Evolutionary conservation across 768 basidiomycete species (phyloP).

Genomic region (Mycena belliarum): DNA sequence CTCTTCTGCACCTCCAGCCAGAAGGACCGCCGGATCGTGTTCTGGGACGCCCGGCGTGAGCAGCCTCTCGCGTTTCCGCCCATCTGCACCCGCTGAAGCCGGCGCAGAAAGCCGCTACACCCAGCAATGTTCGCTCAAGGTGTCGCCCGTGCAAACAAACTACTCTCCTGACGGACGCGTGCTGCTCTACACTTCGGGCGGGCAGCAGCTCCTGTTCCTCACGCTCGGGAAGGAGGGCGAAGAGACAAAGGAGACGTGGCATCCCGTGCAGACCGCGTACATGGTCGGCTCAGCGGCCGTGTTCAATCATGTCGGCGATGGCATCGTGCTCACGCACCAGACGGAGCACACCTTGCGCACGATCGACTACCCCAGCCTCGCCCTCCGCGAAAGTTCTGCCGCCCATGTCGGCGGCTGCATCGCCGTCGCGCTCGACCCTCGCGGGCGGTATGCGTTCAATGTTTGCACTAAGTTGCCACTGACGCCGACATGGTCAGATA

Average conservation of each 20-base stretch:
- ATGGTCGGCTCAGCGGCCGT: slow-evolving; percentile 66
- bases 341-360: slow-evolving; percentile 67
- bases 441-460: slow-evolving; percentile 63
- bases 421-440: slow-evolving; percentile 77
- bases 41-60: slow-evolving; percentile 86
- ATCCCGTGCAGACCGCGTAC: slow-evolving; percentile 48
- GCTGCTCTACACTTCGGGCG: slow-evolving; percentile 61
- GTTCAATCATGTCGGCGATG: slow-evolving; percentile 78
- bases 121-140: slow-evolving; percentile 61
- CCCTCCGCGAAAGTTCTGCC: slow-evolving; percentile 58
- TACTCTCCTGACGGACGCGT: slow-evolving; percentile 75
- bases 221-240: slow-evolving; percentile 54
- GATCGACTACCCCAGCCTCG: slow-evolving; percentile 66
- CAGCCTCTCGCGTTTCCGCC: slow-evolving; percentile 35
- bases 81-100: neutral
- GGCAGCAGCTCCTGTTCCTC: slow-evolving; percentile 63
- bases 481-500: slow-evolving; percentile 49
- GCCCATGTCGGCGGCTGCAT: slow-evolving; percentile 83
- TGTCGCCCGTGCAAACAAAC: slow-evolving; percentile 62
- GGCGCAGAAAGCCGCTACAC: slow-evolving; percentile 65
- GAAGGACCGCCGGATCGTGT: slow-evolving; percentile 72
- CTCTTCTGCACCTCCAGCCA: slow-evolving; percentile 80
- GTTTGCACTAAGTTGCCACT: no score
- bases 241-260: slow-evolving; percentile 50
- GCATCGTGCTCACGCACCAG: slow-evolving; percentile 64